A percentile compares a stretch with the other conserved stretches of the same genome.
Evolutionary conservation across 2,329 filamentous ascomycete species (phyloP).

Genomic region (Ceratocystis variospora): DNA sequence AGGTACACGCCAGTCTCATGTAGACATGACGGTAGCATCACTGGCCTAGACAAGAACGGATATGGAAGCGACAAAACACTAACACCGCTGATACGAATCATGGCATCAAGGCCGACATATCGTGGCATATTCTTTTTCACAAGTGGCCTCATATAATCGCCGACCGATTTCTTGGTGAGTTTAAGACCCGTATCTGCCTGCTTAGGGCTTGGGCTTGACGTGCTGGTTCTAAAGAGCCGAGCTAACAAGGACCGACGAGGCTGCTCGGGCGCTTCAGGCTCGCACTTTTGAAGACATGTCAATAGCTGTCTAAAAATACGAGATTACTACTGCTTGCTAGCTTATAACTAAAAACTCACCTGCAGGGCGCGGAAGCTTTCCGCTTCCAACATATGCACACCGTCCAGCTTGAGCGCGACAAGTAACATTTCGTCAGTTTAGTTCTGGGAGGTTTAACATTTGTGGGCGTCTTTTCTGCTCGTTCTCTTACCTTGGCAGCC

Average conservation of each 20-base stretch:
- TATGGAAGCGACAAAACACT: slow-evolving; percentile 46
- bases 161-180: slow-evolving; percentile 16
- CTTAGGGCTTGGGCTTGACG: slow-evolving; percentile 6
- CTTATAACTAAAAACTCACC: slow-evolving; percentile 24
- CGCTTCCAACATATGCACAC: slow-evolving; percentile 32
- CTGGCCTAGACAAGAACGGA: slow-evolving; percentile 42
- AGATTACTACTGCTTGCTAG: neutral
- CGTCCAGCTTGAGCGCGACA: slow-evolving; percentile 33
- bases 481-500: slow-evolving; percentile 38
- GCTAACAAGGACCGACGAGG: slow-evolving; percentile 17
- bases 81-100: slow-evolving; percentile 49
- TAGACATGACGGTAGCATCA: slow-evolving; percentile 51
- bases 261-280: slow-evolving; percentile 18
- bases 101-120: slow-evolving; percentile 37
- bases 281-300: slow-evolving; percentile 19
- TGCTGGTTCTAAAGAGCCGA: slow-evolving; percentile 13
- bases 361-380: slow-evolving; percentile 27
- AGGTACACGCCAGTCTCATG: slow-evolving; percentile 53
- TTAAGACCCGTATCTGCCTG: slow-evolving; percentile 7
- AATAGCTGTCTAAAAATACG: slow-evolving; percentile 1
- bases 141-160: slow-evolving; percentile 18
- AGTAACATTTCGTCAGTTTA: neutral
- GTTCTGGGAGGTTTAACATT: neutral
- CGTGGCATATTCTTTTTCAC: slow-evolving; percentile 18
- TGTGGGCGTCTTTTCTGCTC: neutral